Base-by-base conservation (phyloP, 768 basidiomycete genomes). In the Chiua virens region DNA sequence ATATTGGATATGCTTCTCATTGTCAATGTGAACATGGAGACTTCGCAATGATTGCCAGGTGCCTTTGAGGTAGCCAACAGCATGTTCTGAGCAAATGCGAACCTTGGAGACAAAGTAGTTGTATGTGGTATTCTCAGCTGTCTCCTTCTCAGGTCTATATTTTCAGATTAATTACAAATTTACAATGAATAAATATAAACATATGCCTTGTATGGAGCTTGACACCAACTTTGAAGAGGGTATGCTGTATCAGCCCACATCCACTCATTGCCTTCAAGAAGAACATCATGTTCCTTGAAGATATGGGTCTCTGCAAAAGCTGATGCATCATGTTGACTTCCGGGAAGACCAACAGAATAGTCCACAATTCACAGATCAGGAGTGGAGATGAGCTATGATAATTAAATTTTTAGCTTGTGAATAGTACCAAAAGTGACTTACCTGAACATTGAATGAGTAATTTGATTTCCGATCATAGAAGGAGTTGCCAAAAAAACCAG, bases 171-270 rank as follows among this genome's bases (percentile, higher is more conserved):
- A 27, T 27, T 27, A 4, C 8, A 27, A 27, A 27, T 27, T 30
- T 30, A 30, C 30, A 11, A 11, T 30, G 11, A 30, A 30, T 2
- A 30, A 14, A 30, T 11, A 30, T 11, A 42, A 10, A 34, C 47
- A 13, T 28, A 54, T 4, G 6, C 23, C 45, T 71, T 72, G 53
- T 68, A 68, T 6, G 69, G 69, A 1, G 69, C 57, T 18, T 64
- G 45, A 54, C 56, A 62, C 68, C 68, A 68, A 47, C 23, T 18
- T 7, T 66, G 57, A 17, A 70, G 38, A n/a, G 71, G 68, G 62
- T 76, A 76, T 27, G 75, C 70, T 8, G 71, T 73, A 47, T 76
- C 72, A 23, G 61, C 73, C 69, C 69, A 74, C 0, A 74, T 59
- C 43, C 56, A 75, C 45, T 74, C 73, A 15, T 22, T 20, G 3